Conservation (phyloP, 805 yeast species). For the Metschnikowia peoriensis region DNA sequence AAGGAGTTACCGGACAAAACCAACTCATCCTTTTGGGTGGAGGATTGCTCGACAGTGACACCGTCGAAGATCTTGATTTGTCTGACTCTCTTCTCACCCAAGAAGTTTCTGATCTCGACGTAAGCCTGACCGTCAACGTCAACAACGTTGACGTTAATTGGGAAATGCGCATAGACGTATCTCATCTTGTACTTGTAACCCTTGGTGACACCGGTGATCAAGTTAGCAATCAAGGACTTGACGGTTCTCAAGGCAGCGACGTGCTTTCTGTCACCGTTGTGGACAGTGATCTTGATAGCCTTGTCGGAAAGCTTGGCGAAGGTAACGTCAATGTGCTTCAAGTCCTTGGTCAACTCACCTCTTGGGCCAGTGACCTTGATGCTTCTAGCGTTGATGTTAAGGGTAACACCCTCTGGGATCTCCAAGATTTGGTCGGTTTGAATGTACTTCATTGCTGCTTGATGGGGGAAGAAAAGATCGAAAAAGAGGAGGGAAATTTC, state of each 20-base stretch:
- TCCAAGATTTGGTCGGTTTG: conserved; percentile 82
- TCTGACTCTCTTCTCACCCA: conserved; percentile 99
- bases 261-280: conserved; percentile 99
- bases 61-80: conserved; percentile 83
- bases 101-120: conserved; percentile 98
- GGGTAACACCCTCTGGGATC: conserved; percentile 89
- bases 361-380: conserved; percentile 96
- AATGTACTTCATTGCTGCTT: conserved; percentile 66
- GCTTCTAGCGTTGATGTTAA: conserved; percentile 86
- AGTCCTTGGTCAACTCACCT: conserved; percentile 87
- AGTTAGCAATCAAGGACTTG: conserved; percentile 89
- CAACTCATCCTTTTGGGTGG: conserved; percentile 92
- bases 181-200: conserved; percentile 99
- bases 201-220: conserved; percentile 97
- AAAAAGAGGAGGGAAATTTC: neutral
- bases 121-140: conserved; percentile 69
- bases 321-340: conserved; percentile 93
- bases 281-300: conserved; percentile 85
- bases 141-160: conserved; percentile 93
- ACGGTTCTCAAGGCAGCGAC: conserved; percentile 99
- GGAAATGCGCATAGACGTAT: conserved; percentile 99
- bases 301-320: conserved; percentile 74
- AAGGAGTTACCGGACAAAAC: conserved; percentile 91
- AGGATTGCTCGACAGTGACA: conserved; percentile 78
- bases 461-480: neutral